phyloP scores from a whole-genome alignment of 495 filamentous ascomycete species.

The Neurospora tetrasperma region DNA sequence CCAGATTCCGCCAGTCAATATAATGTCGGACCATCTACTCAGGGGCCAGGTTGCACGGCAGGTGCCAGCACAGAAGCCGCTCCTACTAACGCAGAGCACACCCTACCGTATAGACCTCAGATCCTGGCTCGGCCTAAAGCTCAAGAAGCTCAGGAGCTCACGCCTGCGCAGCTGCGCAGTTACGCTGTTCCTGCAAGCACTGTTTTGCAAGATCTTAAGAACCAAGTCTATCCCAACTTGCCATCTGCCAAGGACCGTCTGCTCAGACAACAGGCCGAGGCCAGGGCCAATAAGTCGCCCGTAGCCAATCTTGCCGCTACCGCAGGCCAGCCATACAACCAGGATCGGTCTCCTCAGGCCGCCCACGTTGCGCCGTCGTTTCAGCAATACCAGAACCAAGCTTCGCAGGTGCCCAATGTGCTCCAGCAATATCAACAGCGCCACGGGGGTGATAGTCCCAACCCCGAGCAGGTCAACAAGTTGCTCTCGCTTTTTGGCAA shows the following conservation, averaged over 20 bases:
- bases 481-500: constrained; percentile 68
- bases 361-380: constrained; percentile 6
- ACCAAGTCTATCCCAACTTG: constrained; percentile 5
- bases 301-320: constrained; percentile 7
- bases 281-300: constrained; percentile 13
- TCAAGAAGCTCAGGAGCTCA: constrained; percentile 6
- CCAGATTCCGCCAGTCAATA: constrained; percentile 8
- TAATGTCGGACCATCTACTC: constrained; percentile 15
- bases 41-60: constrained; percentile 15
- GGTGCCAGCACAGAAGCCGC: constrained; percentile 22
- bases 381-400: constrained; percentile 8
- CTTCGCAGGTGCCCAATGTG: neutral
- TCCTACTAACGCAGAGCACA: constrained; percentile 29
- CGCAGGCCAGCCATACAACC: constrained; percentile 14
- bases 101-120: constrained; percentile 30
- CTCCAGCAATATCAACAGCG: constrained; percentile 14
- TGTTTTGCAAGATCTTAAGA: constrained; percentile 6
- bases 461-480: constrained; percentile 52
- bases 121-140: constrained; percentile 31
- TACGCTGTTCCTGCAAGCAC: constrained; percentile 2
- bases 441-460: constrained; percentile 8
- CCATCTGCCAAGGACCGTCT: constrained; percentile 15
- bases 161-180: constrained; percentile 12
- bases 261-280: constrained; percentile 9
- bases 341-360: constrained; percentile 5